phyloP scores from a whole-genome alignment of 2,329 filamentous ascomycete species.

The Orbilia ellipsospora region DNA sequence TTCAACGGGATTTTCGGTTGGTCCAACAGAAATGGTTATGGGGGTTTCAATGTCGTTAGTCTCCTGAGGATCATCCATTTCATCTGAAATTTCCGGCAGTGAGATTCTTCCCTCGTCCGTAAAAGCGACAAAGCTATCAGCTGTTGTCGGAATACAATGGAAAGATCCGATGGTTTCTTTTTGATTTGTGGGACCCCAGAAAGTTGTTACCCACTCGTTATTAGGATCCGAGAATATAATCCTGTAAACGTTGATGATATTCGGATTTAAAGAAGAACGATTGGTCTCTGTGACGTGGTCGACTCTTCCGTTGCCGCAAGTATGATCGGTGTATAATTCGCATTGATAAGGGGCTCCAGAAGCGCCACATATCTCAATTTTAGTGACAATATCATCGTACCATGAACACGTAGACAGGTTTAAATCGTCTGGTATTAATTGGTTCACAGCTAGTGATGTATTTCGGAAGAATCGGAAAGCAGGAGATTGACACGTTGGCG shows the following conservation, averaged over 20 bases:
- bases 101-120: neutral
- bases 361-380: constrained; percentile 37
- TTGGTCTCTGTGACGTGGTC: constrained; percentile 12
- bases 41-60: neutral
- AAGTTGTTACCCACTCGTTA: constrained; percentile 21
- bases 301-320: constrained; percentile 32
- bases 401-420: constrained; percentile 29
- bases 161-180: constrained; percentile 22
- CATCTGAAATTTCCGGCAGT: neutral
- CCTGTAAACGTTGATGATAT: constrained; percentile 31
- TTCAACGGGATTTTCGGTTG: no score
- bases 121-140: constrained; percentile 15
- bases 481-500: constrained; percentile 26
- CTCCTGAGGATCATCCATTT: neutral
- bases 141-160: constrained; percentile 23
- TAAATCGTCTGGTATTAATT: constrained; percentile 8
- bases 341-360: constrained; percentile 39
- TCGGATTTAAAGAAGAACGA: neutral
- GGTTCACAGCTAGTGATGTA: constrained; percentile 33
- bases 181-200: constrained; percentile 16
- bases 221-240: constrained; percentile 32
- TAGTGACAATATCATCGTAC: constrained; percentile 27
- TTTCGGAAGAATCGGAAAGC: constrained; percentile 44
- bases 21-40: neutral
- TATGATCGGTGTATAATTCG: constrained; percentile 41